phyloP scores from a whole-genome alignment of 2,329 filamentous ascomycete species.

The Fusarium chlamydosporum region DNA sequence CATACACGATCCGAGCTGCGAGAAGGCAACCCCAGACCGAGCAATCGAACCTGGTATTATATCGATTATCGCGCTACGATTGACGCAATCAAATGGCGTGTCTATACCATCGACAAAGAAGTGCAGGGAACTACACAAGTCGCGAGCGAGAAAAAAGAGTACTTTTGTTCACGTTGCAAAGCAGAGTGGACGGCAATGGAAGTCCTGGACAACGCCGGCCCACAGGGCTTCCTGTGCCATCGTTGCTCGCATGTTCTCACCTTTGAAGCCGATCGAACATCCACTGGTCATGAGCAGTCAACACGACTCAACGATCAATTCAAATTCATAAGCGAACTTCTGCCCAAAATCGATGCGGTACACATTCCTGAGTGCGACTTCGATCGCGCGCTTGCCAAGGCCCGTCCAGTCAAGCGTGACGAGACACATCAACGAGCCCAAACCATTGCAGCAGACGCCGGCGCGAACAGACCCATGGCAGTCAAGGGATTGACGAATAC shows the following conservation, averaged over 20 bases:
- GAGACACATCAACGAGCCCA: constrained; percentile 74
- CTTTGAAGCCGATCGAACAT: constrained; percentile 75
- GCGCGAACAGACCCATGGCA: constrained; percentile 71
- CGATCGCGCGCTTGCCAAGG: constrained; percentile 74
- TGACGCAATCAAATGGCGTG: constrained; percentile 95
- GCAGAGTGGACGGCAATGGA: constrained; percentile 92
- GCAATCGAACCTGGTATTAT: constrained; percentile 94
- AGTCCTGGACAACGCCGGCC: constrained; percentile 81
- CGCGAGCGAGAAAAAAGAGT: constrained; percentile 90
- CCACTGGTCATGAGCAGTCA: constrained; percentile 79
- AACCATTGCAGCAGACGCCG: constrained; percentile 70
- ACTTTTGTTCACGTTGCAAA: constrained; percentile 84
- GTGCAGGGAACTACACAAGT: constrained; percentile 88
- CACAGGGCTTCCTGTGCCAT: constrained; percentile 84
- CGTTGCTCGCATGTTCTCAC: constrained; percentile 77
- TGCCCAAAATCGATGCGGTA: constrained; percentile 82
- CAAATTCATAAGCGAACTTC: constrained; percentile 80
- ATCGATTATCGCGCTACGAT: constrained; percentile 95
- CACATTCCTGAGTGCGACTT: constrained; percentile 82
- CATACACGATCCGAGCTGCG: constrained; percentile 77
- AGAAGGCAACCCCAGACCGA: constrained; percentile 84
- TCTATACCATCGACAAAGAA: constrained; percentile 88
- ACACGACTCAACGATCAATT: constrained; percentile 84
- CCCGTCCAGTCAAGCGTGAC: constrained; percentile 75
- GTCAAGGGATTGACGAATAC: constrained; percentile 77